These are phyloP conservation scores for Eimeria necatrix DNA, from an alignment of 169 alveolate species.

Conservation along the genomic window DNA sequence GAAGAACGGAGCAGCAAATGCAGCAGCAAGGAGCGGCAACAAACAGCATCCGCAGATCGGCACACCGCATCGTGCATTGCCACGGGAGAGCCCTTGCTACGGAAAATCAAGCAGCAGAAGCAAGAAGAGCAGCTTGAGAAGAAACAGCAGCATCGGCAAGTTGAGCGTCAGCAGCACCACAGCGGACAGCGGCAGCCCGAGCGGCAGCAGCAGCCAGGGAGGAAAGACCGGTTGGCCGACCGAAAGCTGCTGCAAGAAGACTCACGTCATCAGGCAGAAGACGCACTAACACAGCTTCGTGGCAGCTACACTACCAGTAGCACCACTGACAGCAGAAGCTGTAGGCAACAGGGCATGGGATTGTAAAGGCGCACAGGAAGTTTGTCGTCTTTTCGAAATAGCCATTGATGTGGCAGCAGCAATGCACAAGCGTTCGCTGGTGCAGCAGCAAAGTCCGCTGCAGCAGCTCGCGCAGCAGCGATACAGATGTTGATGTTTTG, in stretches of 20 bases:
- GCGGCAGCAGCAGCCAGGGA: no score
- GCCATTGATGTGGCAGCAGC: not conserved
- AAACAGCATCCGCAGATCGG: not conserved
- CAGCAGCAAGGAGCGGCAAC: slow-evolving; percentile 22
- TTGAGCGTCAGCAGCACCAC: not conserved
- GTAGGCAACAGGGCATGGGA: not conserved
- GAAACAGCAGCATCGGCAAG: slow-evolving; percentile 1
- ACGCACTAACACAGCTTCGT: no score
- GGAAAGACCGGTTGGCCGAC: no score
- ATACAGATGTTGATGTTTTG: no score
- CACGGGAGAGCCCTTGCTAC: not conserved
- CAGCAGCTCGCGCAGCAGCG: not conserved
- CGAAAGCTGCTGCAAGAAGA: no score
- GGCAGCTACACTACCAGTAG: no score
- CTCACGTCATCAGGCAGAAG: no score
- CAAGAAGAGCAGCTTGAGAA: not conserved
- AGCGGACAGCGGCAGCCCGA: not conserved
- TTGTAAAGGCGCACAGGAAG: slow-evolving; percentile 1
- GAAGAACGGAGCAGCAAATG: not conserved
- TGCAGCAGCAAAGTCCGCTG: not conserved
- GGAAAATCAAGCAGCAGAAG: not conserved
- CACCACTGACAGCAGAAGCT: no score
- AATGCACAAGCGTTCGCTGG: not conserved
- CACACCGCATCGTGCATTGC: not conserved
- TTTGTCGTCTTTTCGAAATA: not conserved